Conservation (phyloP, 1,284 basidiomycete species). For the Cryptococcus hybrid region DNA sequence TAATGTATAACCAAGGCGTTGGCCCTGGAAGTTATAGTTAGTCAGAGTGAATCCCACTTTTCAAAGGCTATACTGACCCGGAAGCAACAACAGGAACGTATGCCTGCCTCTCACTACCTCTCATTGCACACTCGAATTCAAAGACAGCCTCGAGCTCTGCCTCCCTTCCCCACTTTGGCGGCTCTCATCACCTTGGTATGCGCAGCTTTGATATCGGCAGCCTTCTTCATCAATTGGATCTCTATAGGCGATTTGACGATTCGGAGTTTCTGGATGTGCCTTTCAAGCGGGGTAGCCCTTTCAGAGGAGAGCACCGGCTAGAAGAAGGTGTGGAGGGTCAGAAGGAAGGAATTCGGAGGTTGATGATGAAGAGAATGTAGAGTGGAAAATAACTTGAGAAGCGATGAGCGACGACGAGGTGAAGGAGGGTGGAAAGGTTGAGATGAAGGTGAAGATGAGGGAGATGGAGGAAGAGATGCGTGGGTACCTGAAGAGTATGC, state of each 20-base stretch:
- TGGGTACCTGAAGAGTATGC: slow-evolving; percentile 39
- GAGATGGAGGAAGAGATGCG: slow-evolving; percentile 49
- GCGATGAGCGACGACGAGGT: slow-evolving; percentile 39
- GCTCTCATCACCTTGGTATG: slow-evolving; percentile 67
- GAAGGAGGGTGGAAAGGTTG: slow-evolving; percentile 42
- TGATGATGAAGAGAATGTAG: slow-evolving; percentile 18
- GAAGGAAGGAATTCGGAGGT: slow-evolving; percentile 18
- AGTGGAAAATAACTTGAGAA: slow-evolving; percentile 45
- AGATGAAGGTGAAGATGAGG: slow-evolving; percentile 39
- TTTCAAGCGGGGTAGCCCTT: slow-evolving; percentile 43
- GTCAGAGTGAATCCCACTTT: neutral
- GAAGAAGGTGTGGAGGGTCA: slow-evolving; percentile 47
- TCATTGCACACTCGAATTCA: slow-evolving; percentile 74
- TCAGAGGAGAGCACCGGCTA: slow-evolving; percentile 42
- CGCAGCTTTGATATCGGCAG: slow-evolving; percentile 52
- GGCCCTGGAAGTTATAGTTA: slow-evolving; percentile 53
- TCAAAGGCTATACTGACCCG: slow-evolving; percentile 60
- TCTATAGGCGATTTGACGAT: slow-evolving; percentile 52
- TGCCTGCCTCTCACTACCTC: slow-evolving; percentile 78
- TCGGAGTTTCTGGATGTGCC: slow-evolving; percentile 48
- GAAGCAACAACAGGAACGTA: slow-evolving; percentile 95
- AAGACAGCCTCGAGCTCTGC: slow-evolving; percentile 78
- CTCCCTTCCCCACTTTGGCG: slow-evolving; percentile 65
- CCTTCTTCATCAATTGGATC: slow-evolving; percentile 50
- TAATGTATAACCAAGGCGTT: slow-evolving; percentile 91